Base-by-base conservation (phyloP, 2,329 filamentous ascomycete species). In the Monosporascus ibericus region DNA sequence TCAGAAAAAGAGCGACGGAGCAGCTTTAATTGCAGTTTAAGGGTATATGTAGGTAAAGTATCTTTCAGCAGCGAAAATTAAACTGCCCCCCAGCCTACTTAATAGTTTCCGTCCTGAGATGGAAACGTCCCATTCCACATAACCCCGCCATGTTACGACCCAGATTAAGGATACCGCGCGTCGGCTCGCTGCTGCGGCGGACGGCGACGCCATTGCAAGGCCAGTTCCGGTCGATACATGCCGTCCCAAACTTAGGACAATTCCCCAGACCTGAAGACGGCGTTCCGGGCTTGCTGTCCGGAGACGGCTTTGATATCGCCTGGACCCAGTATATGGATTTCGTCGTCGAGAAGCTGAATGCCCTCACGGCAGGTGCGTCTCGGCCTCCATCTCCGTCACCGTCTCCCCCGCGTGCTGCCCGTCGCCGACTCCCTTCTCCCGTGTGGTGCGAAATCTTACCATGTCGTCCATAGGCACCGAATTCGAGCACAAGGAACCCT, bases 281-380 rank as follows among this genome's bases (percentile, higher is more conserved):
- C 54, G 76, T 96, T 6, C 80, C 83, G n/a, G 82, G 83, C 15
- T 77, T 97, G 55, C 77, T 96, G 66, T 85, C 85, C 30, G 69
- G 78, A 2, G 75, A 80, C 48, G 88, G 82, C 51, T 95, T 88
- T 71, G 73, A 86, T 52, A 79, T 89, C 51, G 85, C 91, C 48
- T 99, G 90, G 85, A 86, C 80, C 36, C 77, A 91, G 65, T 95
- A 96, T 74, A 91, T 95, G 78, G 67, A 74, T 38, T 72, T 87
- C 59, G 77, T 92, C 64, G 70, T 92, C 49, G 77, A 90, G 57
- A 88, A 87, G 71, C 79, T 97, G 68, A 95, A 95, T 70, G 72
- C 76, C 53, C 70, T 88, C 64, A 87, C 82, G 56, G 82, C 79
- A 58, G 91, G 92, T 91, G 78, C 60, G 78, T 72, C 34, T 34